A percentile compares a stretch with the other conserved stretches of the same genome.
Conservation (phyloP, 2,329 filamentous ascomycete species). For the Venturia effusa region DNA sequence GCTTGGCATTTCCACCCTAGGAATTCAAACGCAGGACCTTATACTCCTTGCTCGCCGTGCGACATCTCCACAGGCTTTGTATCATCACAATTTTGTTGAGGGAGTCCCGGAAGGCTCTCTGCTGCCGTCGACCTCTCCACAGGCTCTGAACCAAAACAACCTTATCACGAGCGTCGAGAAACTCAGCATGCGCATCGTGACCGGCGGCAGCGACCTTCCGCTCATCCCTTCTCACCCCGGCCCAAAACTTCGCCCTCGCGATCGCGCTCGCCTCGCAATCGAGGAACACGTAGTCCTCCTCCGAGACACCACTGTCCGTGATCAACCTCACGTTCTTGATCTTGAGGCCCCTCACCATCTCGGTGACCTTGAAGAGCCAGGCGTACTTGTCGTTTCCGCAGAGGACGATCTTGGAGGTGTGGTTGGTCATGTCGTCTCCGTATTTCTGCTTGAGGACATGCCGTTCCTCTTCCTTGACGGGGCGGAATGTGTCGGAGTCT, state of each 20-base stretch:
- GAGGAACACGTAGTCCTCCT: background rate
- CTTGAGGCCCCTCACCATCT: background rate
- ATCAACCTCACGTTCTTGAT: background rate
- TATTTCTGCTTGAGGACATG: background rate
- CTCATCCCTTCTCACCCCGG: background rate
- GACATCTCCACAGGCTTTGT: too few relatives aligned
- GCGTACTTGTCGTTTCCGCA: background rate
- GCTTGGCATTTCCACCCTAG: too few relatives aligned
- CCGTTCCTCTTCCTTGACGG: background rate
- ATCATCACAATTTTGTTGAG: too few relatives aligned
- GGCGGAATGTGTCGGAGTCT: background rate
- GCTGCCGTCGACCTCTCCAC: too few relatives aligned
- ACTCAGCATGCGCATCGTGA: background rate
- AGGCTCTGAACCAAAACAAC: too few relatives aligned
- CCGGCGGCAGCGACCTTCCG: background rate
- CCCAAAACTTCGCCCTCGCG: background rate
- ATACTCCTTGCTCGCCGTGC: too few relatives aligned
- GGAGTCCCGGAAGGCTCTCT: too few relatives aligned
- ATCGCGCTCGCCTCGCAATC: background rate
- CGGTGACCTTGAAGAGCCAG: background rate
- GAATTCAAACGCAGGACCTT: too few relatives aligned
- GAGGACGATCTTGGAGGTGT: background rate
- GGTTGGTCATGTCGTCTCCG: background rate
- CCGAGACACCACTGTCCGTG: background rate
- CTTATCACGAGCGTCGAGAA: too few relatives aligned